These are phyloP conservation scores for Ephemerocybe angulata DNA, from an alignment of 768 basidiomycete species.

Conservation along the genomic window DNA sequence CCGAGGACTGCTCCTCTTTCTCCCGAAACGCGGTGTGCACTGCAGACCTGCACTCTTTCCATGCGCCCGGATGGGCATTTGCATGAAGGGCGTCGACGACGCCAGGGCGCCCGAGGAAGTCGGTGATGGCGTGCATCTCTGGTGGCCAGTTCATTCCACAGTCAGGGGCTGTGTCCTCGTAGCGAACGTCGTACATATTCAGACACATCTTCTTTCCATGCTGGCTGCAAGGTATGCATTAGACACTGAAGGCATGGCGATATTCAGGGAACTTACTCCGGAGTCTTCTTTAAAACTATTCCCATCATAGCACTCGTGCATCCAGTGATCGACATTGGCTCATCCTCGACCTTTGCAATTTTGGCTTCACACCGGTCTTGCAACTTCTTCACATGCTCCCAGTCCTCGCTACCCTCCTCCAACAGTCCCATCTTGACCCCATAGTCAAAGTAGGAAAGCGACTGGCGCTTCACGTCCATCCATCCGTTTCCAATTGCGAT, in stretches of 20 bases:
- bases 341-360: slow-evolving; percentile 44
- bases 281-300: slow-evolving; percentile 38
- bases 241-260: slow-evolving; percentile 1
- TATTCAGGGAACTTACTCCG: slow-evolving; percentile 28
- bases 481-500: slow-evolving; percentile 96
- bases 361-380: slow-evolving; percentile 59
- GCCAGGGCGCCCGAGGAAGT: slow-evolving; percentile 78
- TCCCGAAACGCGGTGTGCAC: slow-evolving; percentile 64
- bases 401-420: slow-evolving; percentile 62
- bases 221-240: slow-evolving; percentile 55
- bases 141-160: slow-evolving; percentile 99
- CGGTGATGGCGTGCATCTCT: slow-evolving; percentile 70
- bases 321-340: slow-evolving; percentile 49
- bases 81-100: slow-evolving; percentile 87
- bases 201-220: slow-evolving; percentile 74
- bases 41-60: slow-evolving; percentile 79
- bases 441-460: slow-evolving; percentile 86
- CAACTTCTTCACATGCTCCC: slow-evolving; percentile 51
- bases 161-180: slow-evolving; percentile 81
- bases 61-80: slow-evolving; percentile 64
- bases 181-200: slow-evolving; percentile 92
- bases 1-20: slow-evolving; percentile 57
- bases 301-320: slow-evolving; percentile 61
- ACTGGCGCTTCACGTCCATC: slow-evolving; percentile 89
- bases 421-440: slow-evolving; percentile 76